phyloP scores from a whole-genome alignment of 176 grass and related monocot genomes.

The Bromus sterilis region DNA sequence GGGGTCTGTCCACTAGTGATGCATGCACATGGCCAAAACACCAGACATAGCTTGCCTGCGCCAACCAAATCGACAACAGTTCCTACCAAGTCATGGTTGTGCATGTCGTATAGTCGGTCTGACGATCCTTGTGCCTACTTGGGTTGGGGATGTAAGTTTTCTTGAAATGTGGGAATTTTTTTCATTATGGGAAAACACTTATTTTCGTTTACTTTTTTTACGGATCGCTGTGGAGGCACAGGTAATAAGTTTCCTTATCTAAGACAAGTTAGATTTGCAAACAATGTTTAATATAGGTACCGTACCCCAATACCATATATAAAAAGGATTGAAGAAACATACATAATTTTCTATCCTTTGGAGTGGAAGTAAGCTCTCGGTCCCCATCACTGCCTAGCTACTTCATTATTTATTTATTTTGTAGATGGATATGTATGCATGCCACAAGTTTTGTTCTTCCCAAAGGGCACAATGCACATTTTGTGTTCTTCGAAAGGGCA shows the following conservation, averaged over 20 bases:
- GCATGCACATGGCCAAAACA: too few relatives aligned
- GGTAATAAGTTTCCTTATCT: background rate
- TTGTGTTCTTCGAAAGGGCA: background rate
- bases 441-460: background rate
- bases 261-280: background rate
- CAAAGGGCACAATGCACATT: background rate
- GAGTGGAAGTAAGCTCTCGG: background rate
- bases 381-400: background rate
- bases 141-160: too few relatives aligned
- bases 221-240: background rate
- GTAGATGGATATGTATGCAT: background rate
- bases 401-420: background rate
- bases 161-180: background rate
- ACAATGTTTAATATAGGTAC: background rate
- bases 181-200: background rate
- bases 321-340: background rate
- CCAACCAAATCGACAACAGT: too few relatives aligned
- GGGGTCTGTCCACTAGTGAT: too few relatives aligned
- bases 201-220: background rate
- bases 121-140: too few relatives aligned
- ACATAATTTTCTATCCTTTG: background rate
- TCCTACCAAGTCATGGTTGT: too few relatives aligned
- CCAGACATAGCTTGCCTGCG: too few relatives aligned
- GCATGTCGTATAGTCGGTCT: too few relatives aligned
- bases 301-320: rapidly evolving